phyloP scores from a whole-genome alignment of 257 asterid species.

The Solanum chmielewskii region DNA sequence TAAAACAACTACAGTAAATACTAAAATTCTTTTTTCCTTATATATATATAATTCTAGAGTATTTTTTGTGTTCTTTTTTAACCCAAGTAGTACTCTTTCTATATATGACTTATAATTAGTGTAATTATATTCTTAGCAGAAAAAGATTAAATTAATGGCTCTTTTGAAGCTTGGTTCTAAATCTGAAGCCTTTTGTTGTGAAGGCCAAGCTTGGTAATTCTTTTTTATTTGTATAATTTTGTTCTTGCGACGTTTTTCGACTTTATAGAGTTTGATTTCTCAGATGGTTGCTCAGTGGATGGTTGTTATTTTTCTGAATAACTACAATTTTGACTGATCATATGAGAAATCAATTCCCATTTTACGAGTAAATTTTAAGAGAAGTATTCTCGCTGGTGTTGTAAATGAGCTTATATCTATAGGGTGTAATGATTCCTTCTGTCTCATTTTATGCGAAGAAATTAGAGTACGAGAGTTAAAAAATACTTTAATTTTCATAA shows the following conservation, averaged over 20 bases:
- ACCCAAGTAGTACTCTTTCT: not conserved
- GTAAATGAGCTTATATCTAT: not conserved
- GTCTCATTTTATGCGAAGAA: not conserved
- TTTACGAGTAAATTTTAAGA: not conserved
- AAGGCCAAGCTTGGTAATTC: conserved; percentile 63
- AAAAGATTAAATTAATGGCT: conserved; percentile 27
- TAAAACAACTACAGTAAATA: not conserved
- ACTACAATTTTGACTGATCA: not conserved
- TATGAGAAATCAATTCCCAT: not conserved
- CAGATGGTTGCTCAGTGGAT: not conserved
- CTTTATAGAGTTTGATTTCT: not conserved
- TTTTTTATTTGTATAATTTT: not conserved
- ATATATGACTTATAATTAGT: not conserved
- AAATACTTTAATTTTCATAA: not conserved
- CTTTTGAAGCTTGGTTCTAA: conserved; percentile 75
- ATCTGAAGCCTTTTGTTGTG: conserved; percentile 66
- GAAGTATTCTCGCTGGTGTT: not conserved
- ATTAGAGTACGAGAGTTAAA: not conserved
- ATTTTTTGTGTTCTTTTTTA: not conserved
- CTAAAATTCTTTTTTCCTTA: not conserved
- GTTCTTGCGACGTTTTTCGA: not conserved
- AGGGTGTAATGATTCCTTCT: not conserved
- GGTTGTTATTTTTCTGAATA: not conserved
- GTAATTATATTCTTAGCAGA: not conserved
- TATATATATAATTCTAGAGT: not conserved